Conservation (phyloP, 371 early-diverging fungal species). For the Mucor mucedo region DNA sequence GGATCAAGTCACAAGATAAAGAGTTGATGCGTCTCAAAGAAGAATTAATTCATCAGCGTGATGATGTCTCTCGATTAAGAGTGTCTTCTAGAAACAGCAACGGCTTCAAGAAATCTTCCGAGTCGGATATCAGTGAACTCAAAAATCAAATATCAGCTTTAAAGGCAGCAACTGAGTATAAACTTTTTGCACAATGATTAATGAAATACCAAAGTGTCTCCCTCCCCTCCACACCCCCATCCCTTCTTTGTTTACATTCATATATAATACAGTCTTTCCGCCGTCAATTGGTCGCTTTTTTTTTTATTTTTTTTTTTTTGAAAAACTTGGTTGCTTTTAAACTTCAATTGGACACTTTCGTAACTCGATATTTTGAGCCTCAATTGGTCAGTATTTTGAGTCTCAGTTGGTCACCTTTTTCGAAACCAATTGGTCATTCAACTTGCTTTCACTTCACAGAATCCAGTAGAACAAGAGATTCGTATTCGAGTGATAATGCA, state of each 20-base stretch:
- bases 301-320: too few relatives aligned
- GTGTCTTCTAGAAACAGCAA: conserved; percentile 30
- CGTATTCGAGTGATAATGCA: too few relatives aligned
- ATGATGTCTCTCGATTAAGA: conserved; percentile 75
- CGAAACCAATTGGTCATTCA: conserved; percentile 22
- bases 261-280: background rate
- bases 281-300: too few relatives aligned
- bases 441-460: conserved; percentile 22
- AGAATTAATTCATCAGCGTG: conserved; percentile 67
- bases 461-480: conserved; percentile 2
- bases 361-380: too few relatives aligned
- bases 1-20: conserved; percentile 65
- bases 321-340: background rate
- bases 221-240: too few relatives aligned
- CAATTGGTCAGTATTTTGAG: too few relatives aligned
- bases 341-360: background rate
- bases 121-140: conserved; percentile 48
- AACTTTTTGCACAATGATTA: conserved; percentile 32
- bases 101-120: conserved; percentile 30
- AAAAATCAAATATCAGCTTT: conserved; percentile 58
- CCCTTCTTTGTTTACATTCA: background rate
- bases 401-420: too few relatives aligned
- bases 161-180: conserved; percentile 42
- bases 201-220: background rate
- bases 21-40: conserved; percentile 63